Evolutionary conservation across 2,329 filamentous ascomycete species (phyloP).

Genomic region (Sporothrix variecibatus): DNA sequence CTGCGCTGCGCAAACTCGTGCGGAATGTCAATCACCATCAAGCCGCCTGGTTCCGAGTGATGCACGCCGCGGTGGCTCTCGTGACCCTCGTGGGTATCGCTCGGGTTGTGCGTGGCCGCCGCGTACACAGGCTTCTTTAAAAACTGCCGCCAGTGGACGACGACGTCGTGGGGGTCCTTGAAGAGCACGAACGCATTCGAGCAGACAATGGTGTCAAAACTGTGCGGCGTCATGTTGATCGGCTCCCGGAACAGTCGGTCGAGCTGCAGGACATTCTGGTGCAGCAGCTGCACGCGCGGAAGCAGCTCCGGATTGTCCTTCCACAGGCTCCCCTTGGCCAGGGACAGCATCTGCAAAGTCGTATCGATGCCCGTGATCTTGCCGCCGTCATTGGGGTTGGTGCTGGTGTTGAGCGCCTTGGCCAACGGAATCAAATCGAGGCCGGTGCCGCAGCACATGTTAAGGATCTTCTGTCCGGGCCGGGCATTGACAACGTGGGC

Average conservation of each 20-base stretch:
- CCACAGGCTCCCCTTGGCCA: slow-evolving; percentile 34
- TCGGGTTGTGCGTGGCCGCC: background rate
- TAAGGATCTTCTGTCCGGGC: slow-evolving; percentile 36
- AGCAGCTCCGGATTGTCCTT: slow-evolving; percentile 27
- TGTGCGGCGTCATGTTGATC: background rate
- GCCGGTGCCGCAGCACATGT: slow-evolving; percentile 42
- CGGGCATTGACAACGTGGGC: slow-evolving; percentile 34
- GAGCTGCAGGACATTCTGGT: background rate
- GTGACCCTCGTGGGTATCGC: background rate
- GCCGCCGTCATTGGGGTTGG: slow-evolving; percentile 30
- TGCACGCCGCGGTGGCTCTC: background rate
- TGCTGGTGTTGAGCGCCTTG: slow-evolving; percentile 31
- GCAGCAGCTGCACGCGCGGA: background rate
- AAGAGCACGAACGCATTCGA: slow-evolving; percentile 41
- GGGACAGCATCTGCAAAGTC: slow-evolving; percentile 38
- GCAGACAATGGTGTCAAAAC: slow-evolving; percentile 40
- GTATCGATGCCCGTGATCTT: slow-evolving; percentile 39
- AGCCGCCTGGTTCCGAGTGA: slow-evolving; percentile 30
- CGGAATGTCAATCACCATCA: slow-evolving; percentile 39
- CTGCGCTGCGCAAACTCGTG: slow-evolving; percentile 37
- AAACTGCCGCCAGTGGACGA: slow-evolving; percentile 36
- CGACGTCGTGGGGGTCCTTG: slow-evolving; percentile 33
- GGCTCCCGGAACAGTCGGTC: background rate
- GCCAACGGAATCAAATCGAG: slow-evolving; percentile 39
- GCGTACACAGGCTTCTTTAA: slow-evolving; percentile 30